Percentiles rank a stretch among this genome's conserved stretches.
phyloP scores from a whole-genome alignment of 805 yeast genomes.

The Barnettozyma pratensis region DNA sequence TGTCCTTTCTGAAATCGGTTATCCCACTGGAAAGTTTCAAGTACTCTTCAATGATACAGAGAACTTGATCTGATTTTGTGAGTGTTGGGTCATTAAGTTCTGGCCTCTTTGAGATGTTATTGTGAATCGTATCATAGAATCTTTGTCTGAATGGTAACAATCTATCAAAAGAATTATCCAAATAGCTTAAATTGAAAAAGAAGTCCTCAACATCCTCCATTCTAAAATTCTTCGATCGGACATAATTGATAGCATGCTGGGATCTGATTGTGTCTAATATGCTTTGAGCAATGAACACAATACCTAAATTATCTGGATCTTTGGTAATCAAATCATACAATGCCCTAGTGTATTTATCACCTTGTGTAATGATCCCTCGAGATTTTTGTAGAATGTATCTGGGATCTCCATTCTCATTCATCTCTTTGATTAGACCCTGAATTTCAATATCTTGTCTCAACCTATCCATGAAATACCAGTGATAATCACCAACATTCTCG shows the following conservation, averaged over 20 bases:
- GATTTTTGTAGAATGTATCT: background rate
- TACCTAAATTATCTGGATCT: background rate
- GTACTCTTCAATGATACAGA: background rate
- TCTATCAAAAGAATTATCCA: conserved; percentile 19
- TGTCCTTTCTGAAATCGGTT: conserved; percentile 5
- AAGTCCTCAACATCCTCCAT: conserved; percentile 11
- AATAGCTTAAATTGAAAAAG: conserved; percentile 3
- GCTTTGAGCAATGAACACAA: conserved; percentile 1
- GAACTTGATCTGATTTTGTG: background rate
- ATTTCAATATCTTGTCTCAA: background rate
- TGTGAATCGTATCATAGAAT: background rate
- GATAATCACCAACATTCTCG: background rate
- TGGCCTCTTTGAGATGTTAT: background rate
- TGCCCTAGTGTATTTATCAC: background rate
- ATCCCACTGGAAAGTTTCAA: background rate
- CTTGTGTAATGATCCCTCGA: background rate
- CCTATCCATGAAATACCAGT: background rate
- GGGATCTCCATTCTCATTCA: background rate
- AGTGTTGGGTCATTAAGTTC: background rate
- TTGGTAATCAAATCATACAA: background rate
- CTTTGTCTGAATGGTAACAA: conserved; percentile 13
- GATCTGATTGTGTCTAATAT: conserved; percentile 2
- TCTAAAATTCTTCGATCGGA: background rate
- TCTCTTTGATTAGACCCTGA: background rate
- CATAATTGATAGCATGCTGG: background rate